Conservation (phyloP, 345 rosid genomes). For the Diplotaxis tenuifolia region DNA sequence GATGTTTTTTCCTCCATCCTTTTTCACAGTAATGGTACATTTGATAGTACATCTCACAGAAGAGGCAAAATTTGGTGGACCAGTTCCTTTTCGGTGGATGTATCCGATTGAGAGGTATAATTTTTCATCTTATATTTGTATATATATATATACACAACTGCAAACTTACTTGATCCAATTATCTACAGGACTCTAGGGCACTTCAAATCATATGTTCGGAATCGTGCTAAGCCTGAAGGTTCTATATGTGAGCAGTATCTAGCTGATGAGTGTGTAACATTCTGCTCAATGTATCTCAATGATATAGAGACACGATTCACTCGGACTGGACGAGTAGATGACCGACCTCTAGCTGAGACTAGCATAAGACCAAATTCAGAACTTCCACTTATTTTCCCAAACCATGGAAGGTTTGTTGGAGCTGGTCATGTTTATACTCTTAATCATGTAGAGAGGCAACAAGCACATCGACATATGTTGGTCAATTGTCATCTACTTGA, state of each 20-base stretch:
- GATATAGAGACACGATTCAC: background rate
- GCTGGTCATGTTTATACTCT: background rate
- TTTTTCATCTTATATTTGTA: too few relatives aligned
- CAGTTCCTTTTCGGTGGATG: too few relatives aligned
- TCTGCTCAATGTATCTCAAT: background rate
- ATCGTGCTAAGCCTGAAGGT: background rate
- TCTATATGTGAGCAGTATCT: background rate
- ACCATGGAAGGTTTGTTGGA: slow-evolving; percentile 1
- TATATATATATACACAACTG: too few relatives aligned
- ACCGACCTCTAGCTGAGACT: background rate
- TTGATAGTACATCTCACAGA: too few relatives aligned
- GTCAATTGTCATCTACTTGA: slow-evolving; percentile 11
- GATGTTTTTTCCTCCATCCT: too few relatives aligned
- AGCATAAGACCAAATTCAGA: background rate
- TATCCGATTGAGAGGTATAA: too few relatives aligned
- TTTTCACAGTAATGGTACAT: too few relatives aligned
- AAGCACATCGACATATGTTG: slow-evolving; percentile 9
- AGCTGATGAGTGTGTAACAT: background rate
- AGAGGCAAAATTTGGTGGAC: too few relatives aligned
- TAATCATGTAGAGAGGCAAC: background rate
- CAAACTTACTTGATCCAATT: too few relatives aligned
- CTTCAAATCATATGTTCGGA: background rate
- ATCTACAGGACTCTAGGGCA: background rate
- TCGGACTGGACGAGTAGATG: background rate
- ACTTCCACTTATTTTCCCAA: background rate